A percentile compares a stretch with the other conserved stretches of the same genome.
Evolutionary conservation across 2,329 filamentous ascomycete species (phyloP).

Genomic region (Talaromyces verruculosus): DNA sequence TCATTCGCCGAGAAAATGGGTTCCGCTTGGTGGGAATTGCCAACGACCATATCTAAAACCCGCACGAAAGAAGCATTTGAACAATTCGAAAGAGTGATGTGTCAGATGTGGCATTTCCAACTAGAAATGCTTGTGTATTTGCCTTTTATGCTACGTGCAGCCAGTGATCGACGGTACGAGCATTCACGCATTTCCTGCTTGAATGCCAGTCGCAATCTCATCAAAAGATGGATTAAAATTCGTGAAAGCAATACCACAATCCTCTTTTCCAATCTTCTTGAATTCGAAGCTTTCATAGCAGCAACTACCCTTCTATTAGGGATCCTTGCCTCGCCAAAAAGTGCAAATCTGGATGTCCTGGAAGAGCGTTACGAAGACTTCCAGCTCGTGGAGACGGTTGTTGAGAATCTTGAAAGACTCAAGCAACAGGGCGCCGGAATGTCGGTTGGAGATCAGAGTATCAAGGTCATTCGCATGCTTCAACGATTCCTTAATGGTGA

Average conservation of each 20-base stretch:
- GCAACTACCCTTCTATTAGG: constrained; percentile 1
- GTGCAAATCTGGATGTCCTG: not conserved
- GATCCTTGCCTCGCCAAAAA: not conserved
- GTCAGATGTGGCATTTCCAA: constrained; percentile 10
- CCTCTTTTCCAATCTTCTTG: constrained; percentile 8
- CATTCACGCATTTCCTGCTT: constrained; percentile 4
- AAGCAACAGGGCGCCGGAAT: not conserved
- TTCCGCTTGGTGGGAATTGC: not conserved
- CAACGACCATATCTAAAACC: not conserved
- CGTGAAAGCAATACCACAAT: not conserved
- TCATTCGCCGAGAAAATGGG: not conserved
- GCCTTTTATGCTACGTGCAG: constrained; percentile 7
- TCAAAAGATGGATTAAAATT: constrained; percentile 2
- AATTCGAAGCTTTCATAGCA: constrained; percentile 9
- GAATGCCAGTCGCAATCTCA: constrained; percentile 6
- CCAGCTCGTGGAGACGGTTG: not conserved
- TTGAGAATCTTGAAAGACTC: not conserved
- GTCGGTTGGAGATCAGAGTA: not conserved
- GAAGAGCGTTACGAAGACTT: not conserved
- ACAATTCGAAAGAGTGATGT: constrained; percentile 5
- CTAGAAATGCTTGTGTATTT: constrained; percentile 5
- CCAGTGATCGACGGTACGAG: constrained; percentile 7
- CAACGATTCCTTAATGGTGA: not conserved
- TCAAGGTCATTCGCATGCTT: not conserved
- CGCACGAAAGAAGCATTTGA: not conserved